Evolutionary conservation across 441 rosid genomes (phyloP), one percentile per base, ranked within the genome.

Genomic region (Mallotus japonicus): DNA sequence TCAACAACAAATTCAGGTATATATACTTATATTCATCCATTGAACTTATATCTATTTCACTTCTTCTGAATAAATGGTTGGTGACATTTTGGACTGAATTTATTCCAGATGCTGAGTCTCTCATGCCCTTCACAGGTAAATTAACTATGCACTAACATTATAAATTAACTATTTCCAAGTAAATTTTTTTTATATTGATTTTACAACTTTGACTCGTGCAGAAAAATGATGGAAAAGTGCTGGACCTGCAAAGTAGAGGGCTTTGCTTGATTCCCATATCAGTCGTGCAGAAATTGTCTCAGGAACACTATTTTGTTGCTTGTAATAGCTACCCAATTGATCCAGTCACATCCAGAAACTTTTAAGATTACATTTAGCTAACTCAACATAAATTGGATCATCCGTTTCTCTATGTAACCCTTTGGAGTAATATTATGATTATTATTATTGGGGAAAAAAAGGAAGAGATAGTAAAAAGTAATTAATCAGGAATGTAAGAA

Each of bases 1-100:
- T 40, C 92, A 88, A 49, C 82, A 83, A 24, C 90, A 90, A 67
- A 86, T 90, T 74, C 84, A 87, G 87, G 95, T 87, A 73, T 1
- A 19, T 58, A 65, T 16, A 67, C 16, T 58, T 56, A 0, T 37
- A 6, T 11, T 17, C 56, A 53, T 14, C 61, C 17, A 28, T 51
- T 62, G 3, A 34, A 53, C 34, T 17, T 58, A 2, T 16, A 40
- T 24, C 12, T 10, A 10, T 54, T 12, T 62, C 24, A 13, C 9
- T 5, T 37, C n/a, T 17, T 20, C 13, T 17, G 5, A 15, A 12
- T 44, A 12, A 34, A 16, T 16, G 51, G 16, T 59, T 11, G 6
- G 17, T 37, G 7, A 17, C 24, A 15, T 1, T 16, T n/a, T 56
- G 34, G 15, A 54, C 62, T 78, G 82, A 81, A 82, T 64, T 73